Conservation (phyloP, 805 yeast species). For the Komagataella mondaviorum region DNA sequence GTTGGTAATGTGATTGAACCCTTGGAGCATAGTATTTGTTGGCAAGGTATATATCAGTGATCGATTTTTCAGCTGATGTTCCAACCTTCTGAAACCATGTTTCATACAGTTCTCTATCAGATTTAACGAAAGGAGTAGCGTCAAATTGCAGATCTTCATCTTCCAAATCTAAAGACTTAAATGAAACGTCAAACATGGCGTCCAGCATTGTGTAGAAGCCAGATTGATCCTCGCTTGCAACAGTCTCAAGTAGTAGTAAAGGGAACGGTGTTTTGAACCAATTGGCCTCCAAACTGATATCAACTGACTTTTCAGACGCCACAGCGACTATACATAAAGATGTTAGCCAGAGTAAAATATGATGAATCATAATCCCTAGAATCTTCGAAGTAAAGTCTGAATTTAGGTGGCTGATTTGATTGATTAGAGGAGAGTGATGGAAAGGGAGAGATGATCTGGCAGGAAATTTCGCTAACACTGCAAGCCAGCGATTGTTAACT, state of each 20-base stretch:
- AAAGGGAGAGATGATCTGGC: neutral
- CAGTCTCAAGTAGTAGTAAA: constrained; percentile 21
- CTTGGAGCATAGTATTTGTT: constrained; percentile 43
- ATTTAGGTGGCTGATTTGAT: neutral
- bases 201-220: constrained; percentile 20
- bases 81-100: constrained; percentile 9
- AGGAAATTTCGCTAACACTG: neutral
- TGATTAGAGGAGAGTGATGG: neutral
- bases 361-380: neutral
- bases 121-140: neutral
- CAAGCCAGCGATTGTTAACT: neutral
- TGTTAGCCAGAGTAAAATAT: neutral
- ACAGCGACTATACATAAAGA: neutral
- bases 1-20: constrained; percentile 48
- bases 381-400: no score
- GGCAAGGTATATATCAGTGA: constrained; percentile 30
- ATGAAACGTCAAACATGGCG: constrained; percentile 11
- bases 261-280: constrained; percentile 29
- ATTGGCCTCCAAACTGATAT: constrained; percentile 19
- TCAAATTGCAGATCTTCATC: constrained; percentile 16
- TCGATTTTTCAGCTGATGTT: constrained; percentile 2
- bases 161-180: constrained; percentile 9
- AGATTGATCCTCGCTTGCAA: constrained; percentile 20
- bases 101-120: constrained; percentile 14
- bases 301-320: constrained; percentile 9